A percentile compares a stretch with the other conserved stretches of the same genome.
phyloP scores from a whole-genome alignment of 768 basidiomycete genomes.

The Termitomyces sp. region DNA sequence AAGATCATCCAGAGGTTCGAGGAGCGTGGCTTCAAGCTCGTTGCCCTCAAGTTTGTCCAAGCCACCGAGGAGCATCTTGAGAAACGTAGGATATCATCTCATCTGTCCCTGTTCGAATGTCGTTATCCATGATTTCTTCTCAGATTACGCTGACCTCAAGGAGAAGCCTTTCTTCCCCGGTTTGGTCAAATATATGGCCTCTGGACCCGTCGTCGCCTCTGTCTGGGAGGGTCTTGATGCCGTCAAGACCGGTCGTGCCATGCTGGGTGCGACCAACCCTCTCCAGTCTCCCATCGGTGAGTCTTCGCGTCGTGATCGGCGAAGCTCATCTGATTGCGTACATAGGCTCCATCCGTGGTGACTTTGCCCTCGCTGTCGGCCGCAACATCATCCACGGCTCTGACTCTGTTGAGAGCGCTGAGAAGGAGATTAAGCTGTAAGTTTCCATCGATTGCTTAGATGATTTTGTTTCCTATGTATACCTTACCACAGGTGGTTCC shows the following conservation, averaged over 20 bases:
- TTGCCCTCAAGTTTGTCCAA: constrained; percentile 88
- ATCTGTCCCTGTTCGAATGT: constrained; percentile 6
- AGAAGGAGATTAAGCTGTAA: constrained; percentile 93
- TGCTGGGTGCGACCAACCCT: constrained; percentile 98
- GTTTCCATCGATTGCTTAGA: constrained; percentile 23
- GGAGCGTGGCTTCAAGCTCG: constrained; percentile 96
- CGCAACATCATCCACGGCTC: constrained; percentile 95
- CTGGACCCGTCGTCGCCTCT: constrained; percentile 94
- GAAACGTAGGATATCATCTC: constrained; percentile 54
- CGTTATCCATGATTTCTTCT: constrained; percentile 10
- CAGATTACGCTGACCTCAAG: constrained; percentile 95
- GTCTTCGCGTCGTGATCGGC: constrained; percentile 1
- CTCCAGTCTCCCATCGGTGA: constrained; percentile 84
- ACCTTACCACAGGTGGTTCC: constrained; percentile 75
- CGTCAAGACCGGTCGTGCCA: constrained; percentile 92
- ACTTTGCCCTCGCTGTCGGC: constrained; percentile 91
- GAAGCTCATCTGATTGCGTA: constrained; percentile 3
- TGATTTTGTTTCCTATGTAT: constrained; percentile 2
- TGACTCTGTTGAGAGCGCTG: constrained; percentile 82
- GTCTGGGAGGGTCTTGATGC: constrained; percentile 94
- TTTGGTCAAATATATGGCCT: constrained; percentile 93
- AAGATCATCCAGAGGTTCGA: constrained; percentile 97
- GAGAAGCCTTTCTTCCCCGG: constrained; percentile 96
- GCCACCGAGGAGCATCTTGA: constrained; percentile 84
- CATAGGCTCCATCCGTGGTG: constrained; percentile 91